Evolutionary conservation across 139 green algal species (phyloP).

Genomic region (Micractinium sp.): DNA sequence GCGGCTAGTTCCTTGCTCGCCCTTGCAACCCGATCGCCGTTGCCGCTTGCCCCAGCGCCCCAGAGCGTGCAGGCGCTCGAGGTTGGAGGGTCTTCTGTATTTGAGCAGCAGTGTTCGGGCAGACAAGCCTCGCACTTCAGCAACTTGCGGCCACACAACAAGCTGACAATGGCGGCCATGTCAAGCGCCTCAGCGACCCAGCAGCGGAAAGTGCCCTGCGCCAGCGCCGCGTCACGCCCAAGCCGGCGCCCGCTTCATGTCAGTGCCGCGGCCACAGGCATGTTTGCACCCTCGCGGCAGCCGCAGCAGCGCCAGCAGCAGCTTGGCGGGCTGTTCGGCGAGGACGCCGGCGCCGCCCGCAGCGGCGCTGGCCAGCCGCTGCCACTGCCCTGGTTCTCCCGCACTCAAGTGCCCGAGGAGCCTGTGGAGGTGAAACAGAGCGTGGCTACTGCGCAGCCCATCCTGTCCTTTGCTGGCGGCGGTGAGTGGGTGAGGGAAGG

Average conservation of each 20-base stretch:
- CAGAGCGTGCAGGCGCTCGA: no score
- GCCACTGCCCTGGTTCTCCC: not conserved
- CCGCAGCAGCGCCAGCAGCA: not conserved
- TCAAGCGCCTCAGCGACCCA: no score
- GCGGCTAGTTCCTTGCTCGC: not conserved
- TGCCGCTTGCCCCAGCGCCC: no score
- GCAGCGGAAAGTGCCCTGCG: no score
- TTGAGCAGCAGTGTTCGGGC: no score
- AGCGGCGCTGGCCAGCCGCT: not conserved
- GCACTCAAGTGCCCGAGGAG: not conserved
- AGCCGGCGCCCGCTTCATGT: not conserved
- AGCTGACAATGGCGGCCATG: no score
- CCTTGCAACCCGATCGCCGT: no score
- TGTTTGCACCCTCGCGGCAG: not conserved
- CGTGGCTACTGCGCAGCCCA: slow-evolving; percentile 8
- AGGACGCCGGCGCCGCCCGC: not conserved
- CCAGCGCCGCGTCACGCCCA: no score
- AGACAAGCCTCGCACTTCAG: no score
- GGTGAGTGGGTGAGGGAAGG: slow-evolving; percentile 13
- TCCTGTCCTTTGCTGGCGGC: slow-evolving; percentile 31
- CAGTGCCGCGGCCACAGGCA: not conserved
- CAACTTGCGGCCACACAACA: no score
- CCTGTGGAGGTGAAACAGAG: not conserved
- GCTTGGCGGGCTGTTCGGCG: no score
- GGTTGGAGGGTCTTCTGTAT: no score